Base-by-base conservation (phyloP, 2,329 filamentous ascomycete genomes). In the Metarhizium humberi region DNA sequence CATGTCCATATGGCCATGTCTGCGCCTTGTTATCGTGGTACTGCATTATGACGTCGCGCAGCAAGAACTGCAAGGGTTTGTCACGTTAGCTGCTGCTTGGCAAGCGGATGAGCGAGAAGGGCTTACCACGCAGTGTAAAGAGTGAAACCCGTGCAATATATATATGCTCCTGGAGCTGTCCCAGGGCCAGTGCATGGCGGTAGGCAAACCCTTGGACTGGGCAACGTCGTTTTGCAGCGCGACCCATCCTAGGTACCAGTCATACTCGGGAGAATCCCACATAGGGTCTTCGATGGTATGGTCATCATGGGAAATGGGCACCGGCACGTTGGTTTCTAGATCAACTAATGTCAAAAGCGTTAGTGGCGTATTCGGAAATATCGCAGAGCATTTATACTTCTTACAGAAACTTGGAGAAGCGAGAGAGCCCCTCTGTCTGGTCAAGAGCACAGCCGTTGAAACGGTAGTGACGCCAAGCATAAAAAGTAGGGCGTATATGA, bases 171-270 rank as follows among this genome's bases (percentile, higher is more conserved):
- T 64, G 18, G 50, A 56, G 7, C 60, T 29, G 50, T 69, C 67
- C 66, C 66, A 69, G 0, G 67, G 66, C 51, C 67, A 68, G 5
- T 59, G 50, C 52, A 66, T 64, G 2, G 66, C 60, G 1, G 18
- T 54, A 2, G 53, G 60, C 18, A 68, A 58, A 10, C 45, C 59
- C 13, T 64, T 60, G 2, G 51, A 14, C 16, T 36, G 43, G 7
- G 56, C 59, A 53, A 55, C 66, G 6, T 61, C 56, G 46, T 67
- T 40, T 36, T 53, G 25, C 18, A 55, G 49, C 38, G 54, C 54
- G 18, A 55, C 29, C 40, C 34, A 52, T 20, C 47, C 54, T 16
- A 43, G 30, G 16, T 48, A 48, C 8, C 40, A 47, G 25, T 55
- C 29, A 42, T 29, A 43, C 18, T 55, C 54, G 50, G 54, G 54